A percentile compares a stretch with the other conserved stretches of the same genome.
Evolutionary conservation across 2,329 filamentous ascomycete species (phyloP).

Genomic region (Scedosporium boydii): DNA sequence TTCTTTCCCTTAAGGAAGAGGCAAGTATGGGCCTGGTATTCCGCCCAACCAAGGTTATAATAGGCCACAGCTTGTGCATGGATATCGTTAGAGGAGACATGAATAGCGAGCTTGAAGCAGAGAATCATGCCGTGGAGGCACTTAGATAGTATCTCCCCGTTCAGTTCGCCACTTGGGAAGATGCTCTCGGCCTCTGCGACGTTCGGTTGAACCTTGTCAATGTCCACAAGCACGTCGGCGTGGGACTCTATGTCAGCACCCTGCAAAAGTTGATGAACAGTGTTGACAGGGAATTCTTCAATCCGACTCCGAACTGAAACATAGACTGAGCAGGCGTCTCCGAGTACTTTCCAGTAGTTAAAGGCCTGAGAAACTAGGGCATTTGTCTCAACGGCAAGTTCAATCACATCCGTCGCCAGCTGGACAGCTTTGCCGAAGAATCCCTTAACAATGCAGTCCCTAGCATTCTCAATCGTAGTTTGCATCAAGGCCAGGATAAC

Average conservation of each 20-base stretch:
- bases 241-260: constrained; percentile 29
- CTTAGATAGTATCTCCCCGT: constrained; percentile 41
- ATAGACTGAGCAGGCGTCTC: constrained; percentile 80
- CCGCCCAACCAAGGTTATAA: constrained; percentile 94
- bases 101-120: constrained; percentile 77
- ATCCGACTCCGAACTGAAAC: constrained; percentile 64
- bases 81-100: constrained; percentile 60
- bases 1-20: constrained; percentile 36
- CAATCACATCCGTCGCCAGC: constrained; percentile 59
- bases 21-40: constrained; percentile 69
- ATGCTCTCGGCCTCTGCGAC: constrained; percentile 31
- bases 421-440: constrained; percentile 76
- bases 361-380: constrained; percentile 60
- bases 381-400: constrained; percentile 54
- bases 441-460: constrained; percentile 68
- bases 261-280: constrained; percentile 50
- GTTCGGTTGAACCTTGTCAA: constrained; percentile 52
- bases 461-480: constrained; percentile 73
- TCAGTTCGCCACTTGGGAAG: constrained; percentile 30
- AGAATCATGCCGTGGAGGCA: constrained; percentile 67
- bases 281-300: constrained; percentile 48
- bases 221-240: constrained; percentile 50
- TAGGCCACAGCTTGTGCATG: constrained; percentile 93
- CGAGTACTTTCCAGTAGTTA: constrained; percentile 91
- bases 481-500: constrained; percentile 83